Evolutionary conservation across 2,329 filamentous ascomycete species (phyloP).

Genomic region (Alternaria metachromatica): DNA sequence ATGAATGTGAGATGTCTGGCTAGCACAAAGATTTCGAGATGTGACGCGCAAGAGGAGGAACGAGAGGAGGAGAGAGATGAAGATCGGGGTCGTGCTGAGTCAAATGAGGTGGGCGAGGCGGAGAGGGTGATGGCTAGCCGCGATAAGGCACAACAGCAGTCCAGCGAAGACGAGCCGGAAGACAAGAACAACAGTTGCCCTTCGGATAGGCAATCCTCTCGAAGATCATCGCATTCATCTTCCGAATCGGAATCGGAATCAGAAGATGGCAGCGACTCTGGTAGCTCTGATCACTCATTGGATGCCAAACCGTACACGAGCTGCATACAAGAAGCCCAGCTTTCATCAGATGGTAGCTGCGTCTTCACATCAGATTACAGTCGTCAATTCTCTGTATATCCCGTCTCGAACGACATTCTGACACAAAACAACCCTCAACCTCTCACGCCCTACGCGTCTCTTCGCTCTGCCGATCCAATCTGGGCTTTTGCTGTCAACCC

Average conservation of each 20-base stretch:
- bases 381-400: slow-evolving; percentile 61
- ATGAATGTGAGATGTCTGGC: slow-evolving; percentile 30
- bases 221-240: neutral
- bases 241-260: slow-evolving; percentile 4
- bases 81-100: neutral
- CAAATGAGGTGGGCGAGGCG: neutral
- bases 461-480: slow-evolving; percentile 57
- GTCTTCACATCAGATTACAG: slow-evolving; percentile 62
- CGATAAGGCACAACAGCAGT: neutral
- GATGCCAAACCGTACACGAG: slow-evolving; percentile 17
- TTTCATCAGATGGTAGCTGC: slow-evolving; percentile 62
- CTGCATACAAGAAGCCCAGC: slow-evolving; percentile 39
- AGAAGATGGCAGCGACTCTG: slow-evolving; percentile 1
- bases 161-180: neutral
- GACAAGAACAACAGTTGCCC: neutral
- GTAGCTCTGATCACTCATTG: neutral
- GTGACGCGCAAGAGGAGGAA: slow-evolving; percentile 1
- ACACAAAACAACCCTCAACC: slow-evolving; percentile 6
- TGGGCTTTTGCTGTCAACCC: slow-evolving; percentile 64
- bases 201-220: neutral
- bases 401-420: slow-evolving; percentile 21
- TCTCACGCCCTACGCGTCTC: slow-evolving; percentile 56
- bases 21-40: slow-evolving; percentile 19
- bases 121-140: neutral
- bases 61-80: neutral